Evolutionary conservation across 805 yeast species (phyloP).

Genomic region (Saccharomycopsis schoenii): DNA sequence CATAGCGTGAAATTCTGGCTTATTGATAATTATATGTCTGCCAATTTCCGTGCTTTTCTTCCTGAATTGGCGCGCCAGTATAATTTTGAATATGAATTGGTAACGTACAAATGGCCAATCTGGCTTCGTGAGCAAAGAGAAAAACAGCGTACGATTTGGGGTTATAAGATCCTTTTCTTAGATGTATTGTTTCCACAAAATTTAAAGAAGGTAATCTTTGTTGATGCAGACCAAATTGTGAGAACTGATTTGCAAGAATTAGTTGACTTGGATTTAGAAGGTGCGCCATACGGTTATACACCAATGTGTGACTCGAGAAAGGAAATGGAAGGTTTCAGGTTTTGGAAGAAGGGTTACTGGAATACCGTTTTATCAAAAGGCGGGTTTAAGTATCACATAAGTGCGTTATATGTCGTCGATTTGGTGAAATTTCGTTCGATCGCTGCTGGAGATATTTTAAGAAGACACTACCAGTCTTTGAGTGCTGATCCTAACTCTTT

Average conservation of each 20-base stretch:
- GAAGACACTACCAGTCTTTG: conserved; percentile 76
- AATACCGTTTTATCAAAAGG: conserved; percentile 44
- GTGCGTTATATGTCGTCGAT: conserved; percentile 80
- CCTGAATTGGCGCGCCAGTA: conserved; percentile 47
- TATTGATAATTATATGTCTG: conserved; percentile 70
- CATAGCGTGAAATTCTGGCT: conserved; percentile 77
- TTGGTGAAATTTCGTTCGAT: conserved; percentile 51
- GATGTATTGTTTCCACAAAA: conserved; percentile 82
- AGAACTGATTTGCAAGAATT: conserved; percentile 66
- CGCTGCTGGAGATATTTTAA: conserved; percentile 68
- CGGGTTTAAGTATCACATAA: conserved; percentile 60
- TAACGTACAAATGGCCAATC: conserved; percentile 87
- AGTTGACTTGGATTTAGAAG: conserved; percentile 57
- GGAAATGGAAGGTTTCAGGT: conserved; percentile 77
- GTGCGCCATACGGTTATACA: conserved; percentile 77
- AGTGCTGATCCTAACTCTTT: conserved; percentile 74
- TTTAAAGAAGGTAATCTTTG: conserved; percentile 66
- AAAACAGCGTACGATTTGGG: conserved; percentile 76
- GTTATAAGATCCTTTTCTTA: conserved; percentile 74
- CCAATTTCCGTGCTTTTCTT: conserved; percentile 51
- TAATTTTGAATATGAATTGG: conserved; percentile 61
- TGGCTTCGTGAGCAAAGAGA: conserved; percentile 80
- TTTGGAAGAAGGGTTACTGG: conserved; percentile 97
- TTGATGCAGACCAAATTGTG: conserved; percentile 79
- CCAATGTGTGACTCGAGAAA: conserved; percentile 78